phyloP scores from a whole-genome alignment of 768 basidiomycete genomes.

The Hericium coralloides region DNA sequence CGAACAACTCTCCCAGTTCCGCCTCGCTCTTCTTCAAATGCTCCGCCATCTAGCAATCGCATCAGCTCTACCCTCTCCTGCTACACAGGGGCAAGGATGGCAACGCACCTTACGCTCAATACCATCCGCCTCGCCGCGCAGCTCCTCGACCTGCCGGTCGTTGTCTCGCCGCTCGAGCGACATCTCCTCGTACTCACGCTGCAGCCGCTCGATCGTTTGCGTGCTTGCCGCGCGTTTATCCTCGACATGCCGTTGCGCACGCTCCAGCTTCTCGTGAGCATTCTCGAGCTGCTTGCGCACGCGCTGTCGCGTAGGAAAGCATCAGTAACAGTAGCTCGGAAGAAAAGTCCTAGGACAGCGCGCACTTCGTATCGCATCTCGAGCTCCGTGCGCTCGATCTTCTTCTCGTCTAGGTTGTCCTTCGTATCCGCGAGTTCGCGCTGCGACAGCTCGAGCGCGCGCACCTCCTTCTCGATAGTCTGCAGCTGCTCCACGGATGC shows the following conservation, averaged over 20 bases:
- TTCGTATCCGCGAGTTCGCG: conserved; percentile 62
- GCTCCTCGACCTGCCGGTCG: conserved; percentile 70
- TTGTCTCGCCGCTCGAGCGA: conserved; percentile 66
- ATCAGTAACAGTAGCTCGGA: background rate
- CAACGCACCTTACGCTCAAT: conserved; percentile 52
- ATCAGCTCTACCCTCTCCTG: background rate
- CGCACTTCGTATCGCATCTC: conserved; percentile 58
- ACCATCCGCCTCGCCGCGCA: conserved; percentile 59
- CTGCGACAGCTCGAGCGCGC: conserved; percentile 51
- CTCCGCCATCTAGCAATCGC: conserved; percentile 55
- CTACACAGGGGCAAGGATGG: background rate
- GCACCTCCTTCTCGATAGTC: conserved; percentile 59
- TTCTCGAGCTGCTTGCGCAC: conserved; percentile 73
- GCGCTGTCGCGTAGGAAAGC: conserved; percentile 37
- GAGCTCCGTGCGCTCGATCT: conserved; percentile 66
- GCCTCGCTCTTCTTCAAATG: conserved; percentile 65
- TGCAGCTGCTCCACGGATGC: conserved; percentile 70
- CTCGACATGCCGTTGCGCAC: conserved; percentile 70
- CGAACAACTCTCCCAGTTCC: conserved; percentile 73
- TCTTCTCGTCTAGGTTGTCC: conserved; percentile 62
- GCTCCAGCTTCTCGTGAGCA: conserved; percentile 74
- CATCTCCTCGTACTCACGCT: conserved; percentile 76
- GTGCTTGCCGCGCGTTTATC: conserved; percentile 71
- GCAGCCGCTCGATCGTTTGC: conserved; percentile 64
- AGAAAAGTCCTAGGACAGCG: background rate